phyloP scores from a whole-genome alignment of 2,329 filamentous ascomycete genomes.

The Monosporascus sp. region DNA sequence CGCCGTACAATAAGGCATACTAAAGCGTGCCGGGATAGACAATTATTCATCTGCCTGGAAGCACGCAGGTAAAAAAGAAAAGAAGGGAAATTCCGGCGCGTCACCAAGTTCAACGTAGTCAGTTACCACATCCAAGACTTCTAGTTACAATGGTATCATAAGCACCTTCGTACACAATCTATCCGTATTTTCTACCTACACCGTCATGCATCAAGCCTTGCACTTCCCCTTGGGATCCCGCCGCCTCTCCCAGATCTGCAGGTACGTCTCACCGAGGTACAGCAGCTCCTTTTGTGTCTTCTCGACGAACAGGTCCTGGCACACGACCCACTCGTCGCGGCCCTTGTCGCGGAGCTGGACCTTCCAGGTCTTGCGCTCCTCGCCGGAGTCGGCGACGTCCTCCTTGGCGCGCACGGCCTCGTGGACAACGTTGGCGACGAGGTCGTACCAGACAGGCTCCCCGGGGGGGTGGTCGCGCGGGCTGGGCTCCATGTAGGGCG shows the following conservation, averaged over 20 bases:
- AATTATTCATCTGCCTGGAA: no score
- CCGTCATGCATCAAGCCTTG: slow-evolving; percentile 23
- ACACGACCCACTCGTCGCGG: slow-evolving; percentile 82
- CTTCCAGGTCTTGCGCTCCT: slow-evolving; percentile 88
- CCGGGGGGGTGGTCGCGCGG: slow-evolving; percentile 62
- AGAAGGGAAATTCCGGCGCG: no score
- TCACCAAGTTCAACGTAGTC: no score
- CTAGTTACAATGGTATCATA: no score
- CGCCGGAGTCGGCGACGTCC: slow-evolving; percentile 83
- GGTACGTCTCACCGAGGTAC: slow-evolving; percentile 88
- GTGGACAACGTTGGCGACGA: slow-evolving; percentile 91
- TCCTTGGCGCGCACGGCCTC: slow-evolving; percentile 73
- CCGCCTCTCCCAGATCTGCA: slow-evolving; percentile 93
- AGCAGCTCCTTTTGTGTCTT: slow-evolving; percentile 82
- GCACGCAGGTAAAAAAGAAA: no score
- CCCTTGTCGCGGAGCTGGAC: slow-evolving; percentile 81
- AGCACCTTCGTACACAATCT: not conserved
- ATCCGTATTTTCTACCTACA: not conserved
- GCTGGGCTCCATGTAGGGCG: slow-evolving; percentile 86
- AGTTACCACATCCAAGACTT: no score
- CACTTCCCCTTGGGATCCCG: slow-evolving; percentile 42
- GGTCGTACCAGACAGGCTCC: slow-evolving; percentile 89
- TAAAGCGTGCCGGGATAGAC: no score
- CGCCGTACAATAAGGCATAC: no score
- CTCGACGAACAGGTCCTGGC: slow-evolving; percentile 91